Conservation (phyloP, 257 asterid genomes). For the Jacaranda copaia region DNA sequence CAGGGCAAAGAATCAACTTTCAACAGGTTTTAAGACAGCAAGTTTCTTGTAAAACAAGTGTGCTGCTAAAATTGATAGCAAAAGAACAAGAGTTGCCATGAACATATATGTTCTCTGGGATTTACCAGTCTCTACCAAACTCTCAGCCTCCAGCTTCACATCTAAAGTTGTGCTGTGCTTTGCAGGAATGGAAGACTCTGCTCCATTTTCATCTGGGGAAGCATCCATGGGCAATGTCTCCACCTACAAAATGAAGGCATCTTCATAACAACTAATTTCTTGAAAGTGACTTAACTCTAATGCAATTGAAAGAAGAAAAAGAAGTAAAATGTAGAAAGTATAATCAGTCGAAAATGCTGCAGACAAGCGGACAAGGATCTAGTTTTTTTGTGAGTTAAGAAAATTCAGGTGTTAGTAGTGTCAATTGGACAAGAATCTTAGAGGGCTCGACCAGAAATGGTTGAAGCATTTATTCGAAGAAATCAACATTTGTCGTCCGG, state of each 20-base stretch:
- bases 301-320: neutral
- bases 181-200: constrained; percentile 32
- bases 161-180: constrained; percentile 29
- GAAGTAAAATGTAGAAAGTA: neutral
- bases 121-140: constrained; percentile 32
- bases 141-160: constrained; percentile 38
- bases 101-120: constrained; percentile 38
- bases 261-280: neutral
- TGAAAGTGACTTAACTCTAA: neutral
- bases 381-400: neutral
- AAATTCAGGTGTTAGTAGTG: neutral
- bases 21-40: constrained; percentile 27
- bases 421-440: neutral
- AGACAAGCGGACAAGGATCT: neutral
- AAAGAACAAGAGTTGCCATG: constrained; percentile 47
- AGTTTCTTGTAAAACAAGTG: constrained; percentile 41
- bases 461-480: neutral
- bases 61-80: constrained; percentile 57
- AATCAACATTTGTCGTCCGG: neutral
- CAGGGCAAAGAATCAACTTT: constrained; percentile 27
- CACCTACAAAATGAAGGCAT: constrained; percentile 43
- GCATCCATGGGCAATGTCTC: constrained; percentile 43
- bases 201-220: constrained; percentile 37
- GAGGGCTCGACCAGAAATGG: neutral
- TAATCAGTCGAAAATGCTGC: neutral